phyloP scores from a whole-genome alignment of 2,329 filamentous ascomycete genomes.

The Paraphaeosphaeria minitans region DNA sequence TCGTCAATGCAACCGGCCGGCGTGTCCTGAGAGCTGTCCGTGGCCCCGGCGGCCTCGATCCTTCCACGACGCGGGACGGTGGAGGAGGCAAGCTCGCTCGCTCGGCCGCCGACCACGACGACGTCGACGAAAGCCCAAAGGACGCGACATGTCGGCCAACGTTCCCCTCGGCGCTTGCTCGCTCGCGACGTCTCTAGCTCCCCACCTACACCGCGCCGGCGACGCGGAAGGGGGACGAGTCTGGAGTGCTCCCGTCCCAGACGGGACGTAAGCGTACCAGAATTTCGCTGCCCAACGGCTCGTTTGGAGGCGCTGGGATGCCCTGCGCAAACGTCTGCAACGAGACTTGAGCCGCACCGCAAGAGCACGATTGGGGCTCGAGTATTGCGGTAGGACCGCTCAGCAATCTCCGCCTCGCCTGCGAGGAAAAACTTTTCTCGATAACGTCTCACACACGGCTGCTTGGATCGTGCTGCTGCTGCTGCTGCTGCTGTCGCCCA shows the following conservation, averaged over 20 bases:
- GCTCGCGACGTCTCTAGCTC: slow-evolving; percentile 14
- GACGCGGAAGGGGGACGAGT: slow-evolving; percentile 14
- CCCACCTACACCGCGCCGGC: slow-evolving; percentile 9
- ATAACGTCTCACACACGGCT: slow-evolving; percentile 40
- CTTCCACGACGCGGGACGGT: slow-evolving; percentile 17
- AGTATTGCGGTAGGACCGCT: slow-evolving; percentile 26
- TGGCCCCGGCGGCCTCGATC: slow-evolving; percentile 28
- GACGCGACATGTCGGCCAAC: slow-evolving; percentile 8
- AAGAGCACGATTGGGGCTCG: slow-evolving; percentile 34
- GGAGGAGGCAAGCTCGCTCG: slow-evolving; percentile 10
- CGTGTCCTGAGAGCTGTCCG: background rate
- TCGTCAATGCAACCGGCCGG: slow-evolving; percentile 27
- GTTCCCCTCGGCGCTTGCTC: slow-evolving; percentile 21
- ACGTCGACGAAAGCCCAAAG: too few relatives aligned
- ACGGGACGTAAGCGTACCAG: slow-evolving; percentile 26
- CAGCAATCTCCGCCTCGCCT: slow-evolving; percentile 43
- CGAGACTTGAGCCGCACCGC: slow-evolving; percentile 40
- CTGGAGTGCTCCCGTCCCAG: slow-evolving; percentile 19
- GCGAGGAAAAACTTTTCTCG: slow-evolving; percentile 40
- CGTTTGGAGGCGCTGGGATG: slow-evolving; percentile 30
- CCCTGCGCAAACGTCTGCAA: slow-evolving; percentile 31
- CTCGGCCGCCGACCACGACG: slow-evolving; percentile 25
- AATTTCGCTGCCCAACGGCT: slow-evolving; percentile 38
- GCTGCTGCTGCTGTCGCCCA: slow-evolving; percentile 19
- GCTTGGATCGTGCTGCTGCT: slow-evolving; percentile 30